A percentile compares a stretch with the other conserved stretches of the same genome.
These are phyloP conservation scores for Neonothopanus nambi DNA, from an alignment of 1,284 basidiomycete species.

Conservation along the genomic window DNA sequence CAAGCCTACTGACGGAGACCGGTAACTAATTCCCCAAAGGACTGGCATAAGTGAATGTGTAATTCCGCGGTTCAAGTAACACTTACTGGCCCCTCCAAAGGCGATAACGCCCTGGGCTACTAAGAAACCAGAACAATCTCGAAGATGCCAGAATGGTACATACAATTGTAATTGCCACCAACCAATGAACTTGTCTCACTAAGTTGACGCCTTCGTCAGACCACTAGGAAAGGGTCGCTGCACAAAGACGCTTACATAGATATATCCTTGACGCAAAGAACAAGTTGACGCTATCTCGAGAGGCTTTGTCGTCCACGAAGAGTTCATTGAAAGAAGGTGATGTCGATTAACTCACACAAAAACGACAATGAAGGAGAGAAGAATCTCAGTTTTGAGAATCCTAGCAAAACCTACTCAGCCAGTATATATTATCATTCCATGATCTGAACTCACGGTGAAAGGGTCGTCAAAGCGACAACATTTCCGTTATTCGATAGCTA, in stretches of 20 bases:
- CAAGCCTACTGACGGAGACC: too few relatives aligned
- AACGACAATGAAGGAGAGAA: not conserved
- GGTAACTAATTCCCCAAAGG: too few relatives aligned
- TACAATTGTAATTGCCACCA: not conserved
- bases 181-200: not conserved
- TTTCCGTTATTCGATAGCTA: slow-evolving; percentile 3
- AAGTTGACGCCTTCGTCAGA: not conserved
- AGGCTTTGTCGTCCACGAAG: too few relatives aligned
- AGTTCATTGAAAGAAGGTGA: too few relatives aligned
- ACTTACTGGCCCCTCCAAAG: too few relatives aligned
- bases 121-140: not conserved
- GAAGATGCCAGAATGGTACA: not conserved
- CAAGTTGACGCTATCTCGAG: not conserved
- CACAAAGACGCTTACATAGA: not conserved
- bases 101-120: too few relatives aligned
- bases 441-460: not conserved
- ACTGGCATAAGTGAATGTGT: too few relatives aligned
- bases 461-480: not conserved
- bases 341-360: not conserved
- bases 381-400: not conserved
- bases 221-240: too few relatives aligned
- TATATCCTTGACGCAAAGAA: not conserved
- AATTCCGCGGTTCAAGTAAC: too few relatives aligned
- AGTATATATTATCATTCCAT: too few relatives aligned
- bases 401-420: not conserved